These are phyloP conservation scores for Cladorrhinum sp. DNA, from an alignment of 2,329 filamentous ascomycete species.

Conservation along the genomic window DNA sequence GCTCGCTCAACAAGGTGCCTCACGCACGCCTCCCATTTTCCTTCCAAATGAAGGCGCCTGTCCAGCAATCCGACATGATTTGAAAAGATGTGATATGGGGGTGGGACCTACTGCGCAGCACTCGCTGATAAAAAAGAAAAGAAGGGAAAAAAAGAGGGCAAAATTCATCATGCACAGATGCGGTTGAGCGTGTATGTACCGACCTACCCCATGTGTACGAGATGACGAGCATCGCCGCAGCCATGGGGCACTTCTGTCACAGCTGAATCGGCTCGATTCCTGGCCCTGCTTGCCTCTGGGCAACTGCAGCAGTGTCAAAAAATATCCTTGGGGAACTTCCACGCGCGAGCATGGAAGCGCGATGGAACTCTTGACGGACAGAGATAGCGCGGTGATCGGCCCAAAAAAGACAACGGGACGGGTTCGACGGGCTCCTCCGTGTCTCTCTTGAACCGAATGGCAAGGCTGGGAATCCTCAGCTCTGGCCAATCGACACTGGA, in stretches of 20 bases:
- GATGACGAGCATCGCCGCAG: not conserved
- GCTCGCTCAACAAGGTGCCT: not conserved
- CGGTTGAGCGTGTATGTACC: not conserved
- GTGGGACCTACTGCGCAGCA: too few species aligned
- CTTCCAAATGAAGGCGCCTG: conserved; percentile 18
- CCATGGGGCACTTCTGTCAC: conserved; percentile 2
- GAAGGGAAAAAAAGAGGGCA: not conserved
- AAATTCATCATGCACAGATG: not conserved
- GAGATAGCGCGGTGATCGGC: conserved; percentile 14
- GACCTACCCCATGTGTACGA: not conserved
- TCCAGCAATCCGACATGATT: conserved; percentile 9
- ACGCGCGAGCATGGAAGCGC: conserved; percentile 18
- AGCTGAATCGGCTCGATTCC: conserved; percentile 20
- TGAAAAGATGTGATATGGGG: conserved; percentile 17
- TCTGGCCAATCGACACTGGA: not conserved
- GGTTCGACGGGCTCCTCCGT: conserved; percentile 4
- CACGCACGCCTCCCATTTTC: conserved; percentile 5
- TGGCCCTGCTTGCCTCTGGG: conserved; percentile 11
- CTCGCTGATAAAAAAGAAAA: conserved; percentile 16
- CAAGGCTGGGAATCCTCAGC: conserved; percentile 9
- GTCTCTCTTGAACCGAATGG: not conserved
- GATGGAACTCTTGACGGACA: conserved; percentile 15
- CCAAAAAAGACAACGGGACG: conserved; percentile 5
- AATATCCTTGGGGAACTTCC: conserved; percentile 11
- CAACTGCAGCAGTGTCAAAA: conserved; percentile 9